Evolutionary conservation across 768 basidiomycete genomes (phyloP).

Genomic region (Nidularia sp.): DNA sequence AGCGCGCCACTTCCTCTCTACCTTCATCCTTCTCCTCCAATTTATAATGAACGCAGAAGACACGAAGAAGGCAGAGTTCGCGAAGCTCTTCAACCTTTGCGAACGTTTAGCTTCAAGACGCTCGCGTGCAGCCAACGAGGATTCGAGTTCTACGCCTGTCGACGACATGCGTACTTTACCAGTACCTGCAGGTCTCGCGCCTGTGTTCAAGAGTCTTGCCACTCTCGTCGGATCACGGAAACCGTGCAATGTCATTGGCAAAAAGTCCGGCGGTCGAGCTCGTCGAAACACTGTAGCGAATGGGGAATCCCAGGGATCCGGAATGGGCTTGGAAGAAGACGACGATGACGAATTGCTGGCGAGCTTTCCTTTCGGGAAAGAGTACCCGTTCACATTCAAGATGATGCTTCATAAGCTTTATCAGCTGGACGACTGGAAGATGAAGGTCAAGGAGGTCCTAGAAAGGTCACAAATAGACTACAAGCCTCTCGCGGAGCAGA

Average conservation of each 20-base stretch:
- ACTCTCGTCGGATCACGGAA: slow-evolving; percentile 14
- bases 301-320: neutral
- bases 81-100: slow-evolving; percentile 49
- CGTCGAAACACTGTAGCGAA: slow-evolving; percentile 21
- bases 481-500: slow-evolving; percentile 45
- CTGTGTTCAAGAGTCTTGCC: slow-evolving; percentile 27
- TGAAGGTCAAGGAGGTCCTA: slow-evolving; percentile 49
- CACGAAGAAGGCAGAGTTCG: slow-evolving; percentile 46
- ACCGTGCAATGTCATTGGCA: neutral
- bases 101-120: slow-evolving; percentile 47
- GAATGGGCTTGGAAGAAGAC: slow-evolving; percentile 2
- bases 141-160: slow-evolving; percentile 19
- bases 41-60: slow-evolving; percentile 7
- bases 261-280: slow-evolving; percentile 5
- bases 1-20: too few species aligned
- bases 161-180: slow-evolving; percentile 13
- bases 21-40: too few species aligned
- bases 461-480: slow-evolving; percentile 51
- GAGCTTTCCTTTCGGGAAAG: slow-evolving; percentile 40
- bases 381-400: slow-evolving; percentile 61
- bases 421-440: slow-evolving; percentile 53
- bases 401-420: slow-evolving; percentile 68
- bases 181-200: slow-evolving; percentile 32
- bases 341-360: slow-evolving; percentile 21
- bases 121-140: slow-evolving; percentile 22